These are phyloP conservation scores for Asclepias syriaca DNA, from an alignment of 257 asterid genomes.

Conservation along the genomic window DNA sequence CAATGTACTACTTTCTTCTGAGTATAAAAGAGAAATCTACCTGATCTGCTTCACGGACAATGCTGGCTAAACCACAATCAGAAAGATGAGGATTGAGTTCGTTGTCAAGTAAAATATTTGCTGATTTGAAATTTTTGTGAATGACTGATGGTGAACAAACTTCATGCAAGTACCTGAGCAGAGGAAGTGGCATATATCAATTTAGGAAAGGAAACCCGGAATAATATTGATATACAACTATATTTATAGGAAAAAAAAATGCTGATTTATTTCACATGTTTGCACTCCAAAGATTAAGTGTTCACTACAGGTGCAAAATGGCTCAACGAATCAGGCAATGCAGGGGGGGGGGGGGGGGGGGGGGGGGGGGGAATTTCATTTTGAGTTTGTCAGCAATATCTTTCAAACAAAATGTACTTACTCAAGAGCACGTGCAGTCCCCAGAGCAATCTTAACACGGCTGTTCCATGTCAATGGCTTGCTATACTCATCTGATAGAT, in stretches of 20 bases:
- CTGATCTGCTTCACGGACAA: constrained; percentile 72
- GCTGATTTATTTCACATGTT: no score
- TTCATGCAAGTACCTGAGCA: constrained; percentile 87
- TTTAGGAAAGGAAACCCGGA: not conserved
- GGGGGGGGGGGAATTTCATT: no score
- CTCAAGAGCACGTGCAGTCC: constrained; percentile 95
- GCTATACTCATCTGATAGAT: constrained; percentile 68
- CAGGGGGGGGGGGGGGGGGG: no score
- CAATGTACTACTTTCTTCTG: not conserved
- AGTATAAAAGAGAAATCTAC: constrained; percentile 23
- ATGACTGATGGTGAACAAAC: constrained; percentile 84
- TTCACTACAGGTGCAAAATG: not conserved
- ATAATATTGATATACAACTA: not conserved
- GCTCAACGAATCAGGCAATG: not conserved
- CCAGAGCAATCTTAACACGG: constrained; percentile 92
- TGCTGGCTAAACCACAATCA: constrained; percentile 75
- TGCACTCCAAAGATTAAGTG: not conserved
- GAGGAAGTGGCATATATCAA: constrained; percentile 19
- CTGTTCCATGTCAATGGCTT: constrained; percentile 86
- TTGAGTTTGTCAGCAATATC: not conserved
- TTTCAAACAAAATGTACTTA: constrained; percentile 28
- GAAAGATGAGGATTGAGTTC: constrained; percentile 97
- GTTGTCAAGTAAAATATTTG: constrained; percentile 71
- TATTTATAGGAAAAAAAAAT: not conserved
- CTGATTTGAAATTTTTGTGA: constrained; percentile 85